phyloP scores from a whole-genome alignment of 108 stramenopile genomes.

The Licmophora abbreviata region DNA sequence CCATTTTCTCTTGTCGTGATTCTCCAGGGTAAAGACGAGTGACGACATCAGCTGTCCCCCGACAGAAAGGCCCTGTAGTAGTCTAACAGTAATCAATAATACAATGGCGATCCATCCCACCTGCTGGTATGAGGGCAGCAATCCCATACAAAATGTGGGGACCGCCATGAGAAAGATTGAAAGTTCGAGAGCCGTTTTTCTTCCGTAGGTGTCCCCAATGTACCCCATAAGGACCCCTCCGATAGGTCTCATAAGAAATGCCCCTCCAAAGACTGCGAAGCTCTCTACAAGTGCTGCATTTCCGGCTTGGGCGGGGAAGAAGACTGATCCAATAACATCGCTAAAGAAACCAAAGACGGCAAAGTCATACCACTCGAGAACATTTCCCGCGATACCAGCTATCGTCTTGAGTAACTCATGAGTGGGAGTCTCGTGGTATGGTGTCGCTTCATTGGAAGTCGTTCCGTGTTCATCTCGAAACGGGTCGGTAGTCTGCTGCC shows the following conservation, averaged over 20 bases:
- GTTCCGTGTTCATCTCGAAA: too few relatives aligned
- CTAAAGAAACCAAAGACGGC: conserved; percentile 55
- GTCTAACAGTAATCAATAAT: conserved; percentile 41
- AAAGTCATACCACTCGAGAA: conserved; percentile 41
- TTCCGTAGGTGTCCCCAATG: conserved; percentile 63
- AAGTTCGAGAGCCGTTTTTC: conserved; percentile 53
- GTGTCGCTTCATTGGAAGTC: too few relatives aligned
- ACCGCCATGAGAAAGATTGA: conserved; percentile 71
- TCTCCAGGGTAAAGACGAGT: conserved; percentile 67
- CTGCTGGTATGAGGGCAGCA: conserved; percentile 67
- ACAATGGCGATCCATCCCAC: conserved; percentile 45
- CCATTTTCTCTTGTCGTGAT: conserved; percentile 23
- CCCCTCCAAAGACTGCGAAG: conserved; percentile 45
- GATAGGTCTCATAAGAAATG: conserved; percentile 38
- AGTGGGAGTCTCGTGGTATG: too few relatives aligned
- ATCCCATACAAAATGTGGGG: conserved; percentile 69
- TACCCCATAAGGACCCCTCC: conserved; percentile 72
- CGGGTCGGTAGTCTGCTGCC: too few relatives aligned
- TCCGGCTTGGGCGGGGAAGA: conserved; percentile 38
- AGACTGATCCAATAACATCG: conserved; percentile 31
- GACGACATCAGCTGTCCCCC: conserved; percentile 74
- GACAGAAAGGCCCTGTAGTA: conserved; percentile 73
- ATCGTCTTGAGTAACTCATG: too few relatives aligned
- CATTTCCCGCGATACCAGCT: conserved; percentile 36
- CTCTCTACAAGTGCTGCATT: conserved; percentile 15